Conservation (phyloP, 352 stramenopile genomes). For the Thalassiosira hispida region DNA sequence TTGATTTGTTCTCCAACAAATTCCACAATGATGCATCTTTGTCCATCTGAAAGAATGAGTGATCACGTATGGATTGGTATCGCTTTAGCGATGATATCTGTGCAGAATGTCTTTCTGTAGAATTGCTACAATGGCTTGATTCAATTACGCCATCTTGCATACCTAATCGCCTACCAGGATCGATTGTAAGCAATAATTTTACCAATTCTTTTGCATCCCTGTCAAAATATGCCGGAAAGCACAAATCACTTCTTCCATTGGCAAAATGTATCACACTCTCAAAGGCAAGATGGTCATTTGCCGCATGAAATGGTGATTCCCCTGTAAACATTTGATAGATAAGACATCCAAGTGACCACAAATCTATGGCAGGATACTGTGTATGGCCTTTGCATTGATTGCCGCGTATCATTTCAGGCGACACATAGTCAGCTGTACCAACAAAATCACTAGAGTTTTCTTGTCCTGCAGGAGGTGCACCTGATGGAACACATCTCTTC, state of each 20-base stretch:
- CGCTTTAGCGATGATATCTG: neutral
- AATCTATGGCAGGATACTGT: conserved; percentile 25
- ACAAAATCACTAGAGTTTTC: conserved; percentile 30
- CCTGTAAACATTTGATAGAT: conserved; percentile 36
- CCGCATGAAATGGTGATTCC: conserved; percentile 44
- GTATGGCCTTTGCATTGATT: neutral
- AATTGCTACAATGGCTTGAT: conserved; percentile 5
- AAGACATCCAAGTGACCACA: conserved; percentile 49
- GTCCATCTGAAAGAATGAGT: conserved; percentile 25
- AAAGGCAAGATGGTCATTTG: conserved; percentile 37
- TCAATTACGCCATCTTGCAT: conserved; percentile 21
- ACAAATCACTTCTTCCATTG: conserved; percentile 16
- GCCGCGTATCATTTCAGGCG: conserved; percentile 42
- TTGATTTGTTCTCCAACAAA: conserved; percentile 15
- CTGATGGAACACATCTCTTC: conserved; percentile 8
- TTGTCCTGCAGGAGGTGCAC: neutral
- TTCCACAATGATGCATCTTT: conserved; percentile 20
- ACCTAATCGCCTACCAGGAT: conserved; percentile 19
- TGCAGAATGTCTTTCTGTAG: neutral
- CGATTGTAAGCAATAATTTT: conserved; percentile 16
- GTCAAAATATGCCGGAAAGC: conserved; percentile 13
- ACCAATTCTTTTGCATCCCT: conserved; percentile 19
- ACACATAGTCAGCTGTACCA: conserved; percentile 36
- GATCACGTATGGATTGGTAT: conserved; percentile 31
- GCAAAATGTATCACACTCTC: conserved; percentile 37